Conservation (phyloP, 345 rosid genomes). For the Ceriops tagal region DNA sequence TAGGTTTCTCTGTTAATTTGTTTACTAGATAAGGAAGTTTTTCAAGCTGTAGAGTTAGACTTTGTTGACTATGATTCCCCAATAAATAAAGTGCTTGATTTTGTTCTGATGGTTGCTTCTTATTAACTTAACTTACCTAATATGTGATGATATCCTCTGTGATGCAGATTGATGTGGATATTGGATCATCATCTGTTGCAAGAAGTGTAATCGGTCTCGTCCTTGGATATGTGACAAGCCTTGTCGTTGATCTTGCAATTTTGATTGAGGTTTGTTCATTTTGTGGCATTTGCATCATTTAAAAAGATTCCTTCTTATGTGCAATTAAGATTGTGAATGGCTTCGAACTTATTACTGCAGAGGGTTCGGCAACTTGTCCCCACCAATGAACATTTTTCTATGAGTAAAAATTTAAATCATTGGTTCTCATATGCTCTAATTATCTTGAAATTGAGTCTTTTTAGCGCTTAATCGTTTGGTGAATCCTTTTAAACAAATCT, state of each 20-base stretch:
- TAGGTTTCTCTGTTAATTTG: constrained; percentile 70
- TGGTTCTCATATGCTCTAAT: not conserved
- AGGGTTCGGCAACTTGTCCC: not conserved
- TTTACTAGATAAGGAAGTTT: too few species aligned
- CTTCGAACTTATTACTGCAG: not conserved
- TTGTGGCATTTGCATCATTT: constrained; percentile 8
- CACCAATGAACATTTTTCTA: not conserved
- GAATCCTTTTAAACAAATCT: too few species aligned
- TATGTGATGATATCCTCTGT: constrained; percentile 5
- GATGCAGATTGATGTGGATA: constrained; percentile 90
- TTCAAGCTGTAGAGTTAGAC: too few species aligned
- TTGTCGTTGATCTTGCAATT: constrained; percentile 95
- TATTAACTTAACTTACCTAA: not conserved
- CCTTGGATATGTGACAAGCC: constrained; percentile 88
- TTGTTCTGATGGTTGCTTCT: constrained; percentile 9
- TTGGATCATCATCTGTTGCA: constrained; percentile 99
- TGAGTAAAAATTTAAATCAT: not conserved
- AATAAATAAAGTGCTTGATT: too few species aligned
- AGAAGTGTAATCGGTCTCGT: constrained; percentile 85
- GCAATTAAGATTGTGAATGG: too few species aligned
- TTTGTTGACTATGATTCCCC: too few species aligned
- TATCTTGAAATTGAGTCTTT: not conserved
- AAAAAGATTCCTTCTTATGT: constrained; percentile 32
- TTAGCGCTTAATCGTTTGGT: too few species aligned
- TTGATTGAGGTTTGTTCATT: constrained; percentile 69